These are phyloP conservation scores for Garcia nutans DNA, from an alignment of 345 rosid species.

Conservation along the genomic window DNA sequence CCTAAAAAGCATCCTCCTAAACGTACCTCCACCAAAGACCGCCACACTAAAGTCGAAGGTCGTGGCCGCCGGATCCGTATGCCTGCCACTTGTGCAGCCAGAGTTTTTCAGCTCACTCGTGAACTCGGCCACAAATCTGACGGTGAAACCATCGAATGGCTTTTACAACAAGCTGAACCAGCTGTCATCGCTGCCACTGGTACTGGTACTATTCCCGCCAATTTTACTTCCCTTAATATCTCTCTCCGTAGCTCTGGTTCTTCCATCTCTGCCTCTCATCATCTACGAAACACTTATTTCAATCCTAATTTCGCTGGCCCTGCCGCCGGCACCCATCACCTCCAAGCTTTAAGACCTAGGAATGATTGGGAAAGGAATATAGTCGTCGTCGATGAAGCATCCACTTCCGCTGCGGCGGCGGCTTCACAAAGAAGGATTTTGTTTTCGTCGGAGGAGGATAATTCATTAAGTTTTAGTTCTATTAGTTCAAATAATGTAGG, in stretches of 20 bases:
- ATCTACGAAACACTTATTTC: constrained; percentile 47
- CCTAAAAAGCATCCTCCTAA: constrained; percentile 69
- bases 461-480: constrained; percentile 23
- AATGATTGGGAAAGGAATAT: constrained; percentile 41
- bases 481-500: constrained; percentile 16
- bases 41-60: constrained; percentile 96
- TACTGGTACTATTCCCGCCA: constrained; percentile 89
- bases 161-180: constrained; percentile 90
- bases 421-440: constrained; percentile 22
- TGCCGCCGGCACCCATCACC: neutral
- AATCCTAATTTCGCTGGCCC: constrained; percentile 35
- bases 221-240: constrained; percentile 83
- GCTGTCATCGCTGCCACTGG: constrained; percentile 91
- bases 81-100: constrained; percentile 90
- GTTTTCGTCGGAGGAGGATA: constrained; percentile 19
- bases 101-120: constrained; percentile 89
- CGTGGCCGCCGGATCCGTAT: constrained; percentile 96
- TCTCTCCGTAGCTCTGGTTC: constrained; percentile 83
- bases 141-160: constrained; percentile 89
- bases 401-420: constrained; percentile 4
- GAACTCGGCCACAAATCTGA: constrained; percentile 91
- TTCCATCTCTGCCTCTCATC: constrained; percentile 66
- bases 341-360: constrained; percentile 31
- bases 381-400: constrained; percentile 18
- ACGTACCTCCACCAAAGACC: constrained; percentile 71